Conservation (phyloP, 352 stramenopile genomes). For the Thalassiosira mediterranea region DNA sequence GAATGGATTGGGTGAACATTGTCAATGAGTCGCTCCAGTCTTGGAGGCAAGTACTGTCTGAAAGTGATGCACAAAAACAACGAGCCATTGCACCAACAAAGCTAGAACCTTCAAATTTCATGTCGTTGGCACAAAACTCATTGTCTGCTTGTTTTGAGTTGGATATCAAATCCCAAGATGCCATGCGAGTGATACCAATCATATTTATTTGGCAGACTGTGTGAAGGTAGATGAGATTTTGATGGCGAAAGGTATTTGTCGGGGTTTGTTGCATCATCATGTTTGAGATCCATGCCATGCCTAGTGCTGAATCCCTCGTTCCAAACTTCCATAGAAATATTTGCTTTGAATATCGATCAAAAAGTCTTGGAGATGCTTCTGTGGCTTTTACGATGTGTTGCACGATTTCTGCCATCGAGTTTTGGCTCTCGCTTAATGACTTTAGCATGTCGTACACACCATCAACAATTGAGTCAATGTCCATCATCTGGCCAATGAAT, state of each 20-base stretch:
- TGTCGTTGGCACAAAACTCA: constrained; percentile 5
- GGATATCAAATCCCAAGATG: constrained; percentile 26
- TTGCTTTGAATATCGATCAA: constrained; percentile 43
- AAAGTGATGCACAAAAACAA: constrained; percentile 18
- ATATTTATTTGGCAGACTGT: constrained; percentile 26
- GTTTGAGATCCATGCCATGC: constrained; percentile 15
- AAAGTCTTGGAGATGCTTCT: constrained; percentile 15
- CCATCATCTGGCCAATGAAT: background rate
- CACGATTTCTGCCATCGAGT: constrained; percentile 25
- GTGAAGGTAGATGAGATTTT: constrained; percentile 34
- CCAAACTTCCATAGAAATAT: constrained; percentile 46
- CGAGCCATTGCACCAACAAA: constrained; percentile 22
- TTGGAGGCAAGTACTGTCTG: constrained; percentile 1
- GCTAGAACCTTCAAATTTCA: constrained; percentile 7
- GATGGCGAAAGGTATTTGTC: background rate
- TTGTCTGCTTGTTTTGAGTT: background rate
- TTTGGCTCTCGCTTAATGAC: background rate
- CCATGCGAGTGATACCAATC: constrained; percentile 37
- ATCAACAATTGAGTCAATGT: background rate
- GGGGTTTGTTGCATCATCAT: constrained; percentile 19
- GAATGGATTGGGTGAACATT: constrained; percentile 34
- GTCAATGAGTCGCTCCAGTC: constrained; percentile 43
- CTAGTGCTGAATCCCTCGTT: constrained; percentile 7
- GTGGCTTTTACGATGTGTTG: constrained; percentile 17
- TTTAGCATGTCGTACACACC: background rate